A percentile compares a stretch with the other conserved stretches of the same genome.
These are phyloP conservation scores for Dunaliella salina DNA, from an alignment of 163 green algal genomes.

Conservation along the genomic window DNA sequence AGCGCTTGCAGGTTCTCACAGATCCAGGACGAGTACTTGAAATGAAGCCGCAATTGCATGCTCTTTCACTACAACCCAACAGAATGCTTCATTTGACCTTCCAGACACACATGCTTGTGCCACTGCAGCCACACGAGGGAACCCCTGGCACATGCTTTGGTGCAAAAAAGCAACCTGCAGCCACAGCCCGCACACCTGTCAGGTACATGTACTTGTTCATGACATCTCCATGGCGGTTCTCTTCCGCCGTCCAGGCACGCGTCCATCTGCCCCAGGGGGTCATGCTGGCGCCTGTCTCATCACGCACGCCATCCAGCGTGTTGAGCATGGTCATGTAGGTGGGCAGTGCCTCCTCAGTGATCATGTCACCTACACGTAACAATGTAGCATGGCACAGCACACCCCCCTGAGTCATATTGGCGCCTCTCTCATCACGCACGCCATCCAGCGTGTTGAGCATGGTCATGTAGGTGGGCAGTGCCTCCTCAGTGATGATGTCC, in stretches of 20 bases:
- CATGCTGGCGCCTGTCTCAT: conserved; percentile 73
- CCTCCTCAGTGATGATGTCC: conserved; percentile 99
- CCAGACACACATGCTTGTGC: too few relatives aligned
- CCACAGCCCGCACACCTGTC: background rate
- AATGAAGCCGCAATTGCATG: too few relatives aligned
- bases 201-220: conserved; percentile 60
- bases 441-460: conserved; percentile 99
- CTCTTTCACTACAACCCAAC: too few relatives aligned
- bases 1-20: too few relatives aligned
- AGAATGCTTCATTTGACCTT: too few relatives aligned
- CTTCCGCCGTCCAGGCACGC: conserved; percentile 86
- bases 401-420: too few relatives aligned
- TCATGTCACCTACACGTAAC: conserved; percentile 81
- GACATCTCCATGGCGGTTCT: conserved; percentile 95
- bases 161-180: too few relatives aligned
- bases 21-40: too few relatives aligned
- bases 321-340: conserved; percentile 99
- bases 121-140: too few relatives aligned
- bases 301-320: conserved; percentile 89
- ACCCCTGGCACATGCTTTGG: too few relatives aligned
- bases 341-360: conserved; percentile 98
- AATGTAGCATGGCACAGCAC: too few relatives aligned
- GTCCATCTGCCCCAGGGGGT: conserved; percentile 82
- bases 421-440: conserved; percentile 82
- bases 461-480: conserved; percentile 98